Evolutionary conservation across 2,329 filamentous ascomycete genomes (phyloP).

Genomic region (Ampelomyces quisqualis): DNA sequence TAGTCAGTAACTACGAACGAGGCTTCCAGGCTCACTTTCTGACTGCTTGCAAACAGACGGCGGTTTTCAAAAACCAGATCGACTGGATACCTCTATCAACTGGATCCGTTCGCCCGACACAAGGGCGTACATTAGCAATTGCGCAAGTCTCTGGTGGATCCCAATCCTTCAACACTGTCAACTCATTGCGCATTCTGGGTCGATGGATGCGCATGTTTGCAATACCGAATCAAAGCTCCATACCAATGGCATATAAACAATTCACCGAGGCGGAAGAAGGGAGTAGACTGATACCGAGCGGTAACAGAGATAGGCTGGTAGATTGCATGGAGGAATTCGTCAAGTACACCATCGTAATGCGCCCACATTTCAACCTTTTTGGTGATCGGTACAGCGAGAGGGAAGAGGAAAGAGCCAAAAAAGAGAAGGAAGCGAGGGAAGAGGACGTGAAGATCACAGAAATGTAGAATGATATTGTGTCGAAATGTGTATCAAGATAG

Average conservation of each 20-base stretch:
- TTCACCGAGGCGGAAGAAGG: conserved; percentile 54
- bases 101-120: conserved; percentile 64
- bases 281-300: conserved; percentile 56
- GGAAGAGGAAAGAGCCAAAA: conserved; percentile 42
- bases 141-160: conserved; percentile 65
- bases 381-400: conserved; percentile 65
- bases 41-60: conserved; percentile 48
- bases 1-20: conserved; percentile 49
- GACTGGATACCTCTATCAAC: conserved; percentile 67
- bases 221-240: conserved; percentile 65
- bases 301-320: conserved; percentile 61
- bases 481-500: too few species aligned
- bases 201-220: conserved; percentile 71
- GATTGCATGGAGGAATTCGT: conserved; percentile 72
- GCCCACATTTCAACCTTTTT: conserved; percentile 61
- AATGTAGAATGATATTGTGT: too few species aligned
- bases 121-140: conserved; percentile 64
- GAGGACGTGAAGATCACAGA: too few species aligned
- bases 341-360: conserved; percentile 67
- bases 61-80: conserved; percentile 69
- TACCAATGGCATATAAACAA: conserved; percentile 64
- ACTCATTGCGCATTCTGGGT: conserved; percentile 64
- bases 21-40: background rate
- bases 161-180: conserved; percentile 68
- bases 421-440: too few species aligned